Base-by-base conservation (phyloP, 2,329 filamentous ascomycete genomes). In the Hypoxylon sp. region DNA sequence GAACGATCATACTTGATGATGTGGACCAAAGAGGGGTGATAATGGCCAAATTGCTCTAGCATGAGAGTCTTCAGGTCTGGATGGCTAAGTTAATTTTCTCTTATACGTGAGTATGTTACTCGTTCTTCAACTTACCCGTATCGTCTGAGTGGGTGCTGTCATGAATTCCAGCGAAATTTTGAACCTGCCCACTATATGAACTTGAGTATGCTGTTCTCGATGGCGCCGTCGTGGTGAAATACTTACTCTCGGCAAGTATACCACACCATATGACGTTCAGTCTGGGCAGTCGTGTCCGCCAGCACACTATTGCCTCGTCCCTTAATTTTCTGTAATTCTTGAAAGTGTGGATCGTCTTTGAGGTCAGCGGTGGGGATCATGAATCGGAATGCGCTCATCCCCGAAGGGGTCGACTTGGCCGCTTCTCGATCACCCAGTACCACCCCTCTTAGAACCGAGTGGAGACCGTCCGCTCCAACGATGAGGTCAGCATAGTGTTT, bases 391-490 rank as follows among this genome's bases (percentile, higher is more conserved):
- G 76, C 76, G 22, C 68, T 71, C 44, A 74, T 55, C 1, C 73
- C 73, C 0, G 74, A 73, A 0, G 63, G 39, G 3, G 5, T 62
- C 65, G 61, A 69, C 69, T 55, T 65, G 42, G 52, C 61, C 48
- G 39, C 69, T 63, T 53, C 68, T 37, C 46, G 68, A 63, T 70
- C 70, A 46, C 65, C 61, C 51, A 71, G 47, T 42, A 73, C 63
- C 29, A 63, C 53, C 42, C 53, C 61, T 62, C 70, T 68, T 53
- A 70, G 29, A 22, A 72, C 66, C 3, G 70, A 71, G 48, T 66
- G 65, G 19, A 71, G 54, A 11, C 79, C 79, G 53, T 80, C 78
- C 2, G 76, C 79, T 6, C 70, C 77, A 24, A 80, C 52, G 5
- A 80, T 65, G 2, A 80, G 60, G 48, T 80, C 78, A 4, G 76